Evolutionary conservation across 805 yeast genomes (phyloP).

Genomic region (Hanseniaspora mollemarum): DNA sequence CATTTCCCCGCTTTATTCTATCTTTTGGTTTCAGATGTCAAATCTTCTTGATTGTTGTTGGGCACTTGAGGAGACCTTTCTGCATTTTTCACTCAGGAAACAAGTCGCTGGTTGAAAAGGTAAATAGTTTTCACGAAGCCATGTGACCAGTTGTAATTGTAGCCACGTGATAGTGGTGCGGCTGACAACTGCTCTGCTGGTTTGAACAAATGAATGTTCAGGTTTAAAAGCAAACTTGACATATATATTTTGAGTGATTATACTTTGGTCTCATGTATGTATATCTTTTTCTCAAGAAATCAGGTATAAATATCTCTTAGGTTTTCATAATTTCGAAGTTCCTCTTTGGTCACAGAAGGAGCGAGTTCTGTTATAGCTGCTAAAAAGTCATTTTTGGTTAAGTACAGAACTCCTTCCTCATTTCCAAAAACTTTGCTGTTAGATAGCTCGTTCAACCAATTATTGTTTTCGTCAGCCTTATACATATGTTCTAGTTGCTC

Average conservation of each 20-base stretch:
- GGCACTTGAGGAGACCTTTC: too few relatives aligned
- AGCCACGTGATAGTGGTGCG: too few relatives aligned
- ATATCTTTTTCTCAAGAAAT: neutral
- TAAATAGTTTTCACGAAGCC: too few relatives aligned
- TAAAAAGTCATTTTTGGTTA: constrained; percentile 47
- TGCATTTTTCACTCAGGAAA: too few relatives aligned
- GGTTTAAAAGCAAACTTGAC: too few relatives aligned
- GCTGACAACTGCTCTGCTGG: too few relatives aligned
- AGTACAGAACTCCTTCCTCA: neutral
- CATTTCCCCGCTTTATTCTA: too few relatives aligned
- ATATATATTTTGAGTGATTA: neutral
- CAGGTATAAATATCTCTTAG: constrained; percentile 57
- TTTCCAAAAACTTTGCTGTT: constrained; percentile 16
- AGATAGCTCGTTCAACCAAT: constrained; percentile 75
- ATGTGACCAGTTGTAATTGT: too few relatives aligned
- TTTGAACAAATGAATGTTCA: too few relatives aligned
- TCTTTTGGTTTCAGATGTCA: too few relatives aligned
- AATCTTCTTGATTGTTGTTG: too few relatives aligned
- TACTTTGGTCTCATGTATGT: neutral
- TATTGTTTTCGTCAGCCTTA: constrained; percentile 35
- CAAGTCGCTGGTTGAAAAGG: too few relatives aligned
- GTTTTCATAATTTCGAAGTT: constrained; percentile 64
- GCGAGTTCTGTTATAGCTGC: constrained; percentile 59
- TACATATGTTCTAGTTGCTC: constrained; percentile 59
- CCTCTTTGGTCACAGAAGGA: constrained; percentile 83